Evolutionary conservation across 352 stramenopile species (phyloP).

Genomic region (Globisporangium parvum): DNA sequence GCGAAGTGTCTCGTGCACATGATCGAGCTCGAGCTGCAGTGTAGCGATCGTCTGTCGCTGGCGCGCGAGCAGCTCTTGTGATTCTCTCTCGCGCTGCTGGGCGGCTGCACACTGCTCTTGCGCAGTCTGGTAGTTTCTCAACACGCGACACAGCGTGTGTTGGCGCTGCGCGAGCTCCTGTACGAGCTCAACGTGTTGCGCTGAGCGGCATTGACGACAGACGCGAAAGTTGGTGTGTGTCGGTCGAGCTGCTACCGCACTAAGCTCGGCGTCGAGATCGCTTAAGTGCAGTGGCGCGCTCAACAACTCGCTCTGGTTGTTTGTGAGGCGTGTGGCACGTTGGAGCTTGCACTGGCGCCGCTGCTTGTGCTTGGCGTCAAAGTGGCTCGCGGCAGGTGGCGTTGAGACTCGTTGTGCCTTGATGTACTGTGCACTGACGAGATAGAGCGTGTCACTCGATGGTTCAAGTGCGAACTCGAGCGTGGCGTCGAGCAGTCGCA

Average conservation of each 20-base stretch:
- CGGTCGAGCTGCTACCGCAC: neutral
- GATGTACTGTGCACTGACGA: constrained; percentile 14
- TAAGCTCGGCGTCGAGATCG: neutral
- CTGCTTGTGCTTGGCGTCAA: neutral
- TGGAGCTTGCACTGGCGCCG: neutral
- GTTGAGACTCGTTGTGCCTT: neutral
- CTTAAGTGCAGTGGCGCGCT: too few species aligned
- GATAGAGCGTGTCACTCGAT: constrained; percentile 2
- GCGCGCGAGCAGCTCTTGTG: neutral
- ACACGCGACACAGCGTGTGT: constrained; percentile 13
- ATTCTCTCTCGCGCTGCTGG: neutral
- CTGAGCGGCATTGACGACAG: constrained; percentile 25
- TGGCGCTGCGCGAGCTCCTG: constrained; percentile 28
- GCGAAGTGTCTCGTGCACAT: neutral
- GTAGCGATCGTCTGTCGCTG: constrained; percentile 5
- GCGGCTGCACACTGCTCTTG: constrained; percentile 12
- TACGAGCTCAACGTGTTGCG: constrained; percentile 24
- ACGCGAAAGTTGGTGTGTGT: constrained; percentile 16
- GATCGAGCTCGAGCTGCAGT: constrained; percentile 5
- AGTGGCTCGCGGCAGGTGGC: neutral
- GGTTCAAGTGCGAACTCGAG: constrained; percentile 7
- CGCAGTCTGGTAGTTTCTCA: constrained; percentile 21
- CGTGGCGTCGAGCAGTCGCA: constrained; percentile 4
- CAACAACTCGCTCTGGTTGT: neutral
- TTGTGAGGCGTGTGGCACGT: neutral